Evolutionary conservation across 2,329 filamentous ascomycete genomes (phyloP).

Genomic region (Colletotrichum sp.): DNA sequence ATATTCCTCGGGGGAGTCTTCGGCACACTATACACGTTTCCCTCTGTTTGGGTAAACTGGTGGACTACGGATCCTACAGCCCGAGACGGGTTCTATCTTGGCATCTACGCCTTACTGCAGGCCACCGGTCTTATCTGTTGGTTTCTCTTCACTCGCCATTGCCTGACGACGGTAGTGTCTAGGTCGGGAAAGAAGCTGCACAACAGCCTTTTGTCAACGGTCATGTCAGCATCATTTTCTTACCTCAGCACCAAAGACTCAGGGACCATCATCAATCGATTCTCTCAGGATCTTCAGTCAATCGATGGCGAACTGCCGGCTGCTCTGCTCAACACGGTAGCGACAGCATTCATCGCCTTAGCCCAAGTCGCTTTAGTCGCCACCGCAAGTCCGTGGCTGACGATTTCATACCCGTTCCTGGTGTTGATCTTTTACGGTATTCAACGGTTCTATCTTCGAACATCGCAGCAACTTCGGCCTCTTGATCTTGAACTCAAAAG

Average conservation of each 20-base stretch:
- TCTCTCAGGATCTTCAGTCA: conserved; percentile 49
- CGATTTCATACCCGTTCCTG: conserved; percentile 35
- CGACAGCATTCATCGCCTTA: conserved; percentile 31
- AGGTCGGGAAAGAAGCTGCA: conserved; percentile 37
- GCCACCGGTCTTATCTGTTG: conserved; percentile 22
- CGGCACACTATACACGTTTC: conserved; percentile 32
- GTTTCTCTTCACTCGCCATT: background rate
- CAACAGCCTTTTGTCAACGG: conserved; percentile 31
- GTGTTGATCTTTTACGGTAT: background rate
- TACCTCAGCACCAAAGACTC: conserved; percentile 48
- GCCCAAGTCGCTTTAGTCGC: conserved; percentile 53
- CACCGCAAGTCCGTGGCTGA: conserved; percentile 44
- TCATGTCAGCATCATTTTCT: conserved; percentile 41
- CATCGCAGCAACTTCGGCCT: conserved; percentile 64
- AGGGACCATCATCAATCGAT: conserved; percentile 47
- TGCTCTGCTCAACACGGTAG: conserved; percentile 33
- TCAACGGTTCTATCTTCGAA: conserved; percentile 64
- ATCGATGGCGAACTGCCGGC: conserved; percentile 43
- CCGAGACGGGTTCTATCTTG: conserved; percentile 30
- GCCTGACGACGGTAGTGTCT: conserved; percentile 27
- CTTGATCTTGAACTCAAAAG: conserved; percentile 49
- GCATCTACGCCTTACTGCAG: conserved; percentile 32
- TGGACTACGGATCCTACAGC: conserved; percentile 38
- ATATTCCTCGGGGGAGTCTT: background rate
- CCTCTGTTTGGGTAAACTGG: conserved; percentile 44